Conservation (phyloP, 2,329 filamentous ascomycete species). For the Metarhizium rileyi region DNA sequence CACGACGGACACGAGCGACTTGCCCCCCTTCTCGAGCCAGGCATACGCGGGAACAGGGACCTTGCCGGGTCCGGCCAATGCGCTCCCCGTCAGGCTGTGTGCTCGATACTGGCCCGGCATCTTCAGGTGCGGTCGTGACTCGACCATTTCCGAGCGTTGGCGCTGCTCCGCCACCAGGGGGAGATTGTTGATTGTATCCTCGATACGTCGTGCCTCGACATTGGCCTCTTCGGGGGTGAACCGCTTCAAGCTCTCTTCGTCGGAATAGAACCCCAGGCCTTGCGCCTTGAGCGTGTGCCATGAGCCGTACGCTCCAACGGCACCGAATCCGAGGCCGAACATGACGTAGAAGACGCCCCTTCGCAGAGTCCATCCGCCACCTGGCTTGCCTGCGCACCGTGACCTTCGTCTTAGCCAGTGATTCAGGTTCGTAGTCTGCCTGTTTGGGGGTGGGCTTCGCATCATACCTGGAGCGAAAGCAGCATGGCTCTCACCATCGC, state of each 20-base stretch:
- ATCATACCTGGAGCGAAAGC: not conserved
- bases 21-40: constrained; percentile 63
- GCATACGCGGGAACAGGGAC: constrained; percentile 73
- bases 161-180: constrained; percentile 64
- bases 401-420: not conserved
- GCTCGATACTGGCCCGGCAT: constrained; percentile 60
- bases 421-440: not conserved
- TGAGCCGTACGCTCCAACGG: constrained; percentile 23
- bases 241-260: constrained; percentile 62
- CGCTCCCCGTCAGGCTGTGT: constrained; percentile 75
- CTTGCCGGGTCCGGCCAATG: constrained; percentile 63
- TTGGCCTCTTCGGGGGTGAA: constrained; percentile 45
- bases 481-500: not conserved
- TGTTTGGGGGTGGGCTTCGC: not conserved
- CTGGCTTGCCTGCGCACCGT: not conserved
- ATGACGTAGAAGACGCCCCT: constrained; percentile 17
- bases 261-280: constrained; percentile 34
- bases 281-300: constrained; percentile 25
- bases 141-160: constrained; percentile 53
- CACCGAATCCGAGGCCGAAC: constrained; percentile 20
- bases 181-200: constrained; percentile 66
- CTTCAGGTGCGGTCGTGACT: constrained; percentile 79
- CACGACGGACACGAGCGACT: constrained; percentile 59
- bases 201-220: constrained; percentile 48
- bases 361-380: constrained; percentile 8